Evolutionary conservation across 345 rosid genomes (phyloP).

Genomic region (Cardamine occulta): DNA sequence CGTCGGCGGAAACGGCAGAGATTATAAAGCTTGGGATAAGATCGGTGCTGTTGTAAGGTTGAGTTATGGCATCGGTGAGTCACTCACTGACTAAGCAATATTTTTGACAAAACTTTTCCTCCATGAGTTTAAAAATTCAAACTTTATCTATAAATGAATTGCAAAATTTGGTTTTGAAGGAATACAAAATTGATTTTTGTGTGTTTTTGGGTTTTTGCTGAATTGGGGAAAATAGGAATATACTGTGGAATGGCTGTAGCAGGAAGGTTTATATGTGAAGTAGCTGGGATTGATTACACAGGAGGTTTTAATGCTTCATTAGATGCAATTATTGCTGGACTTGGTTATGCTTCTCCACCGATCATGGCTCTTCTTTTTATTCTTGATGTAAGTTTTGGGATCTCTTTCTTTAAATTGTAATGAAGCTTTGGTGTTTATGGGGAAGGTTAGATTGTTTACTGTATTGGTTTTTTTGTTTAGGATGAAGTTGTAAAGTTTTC

Average conservation of each 20-base stretch:
- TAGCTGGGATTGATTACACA: constrained; percentile 76
- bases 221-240: constrained; percentile 55
- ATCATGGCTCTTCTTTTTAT: constrained; percentile 97
- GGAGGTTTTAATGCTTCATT: constrained; percentile 81
- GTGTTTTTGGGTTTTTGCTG: not conserved
- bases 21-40: constrained; percentile 83
- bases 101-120: not conserved
- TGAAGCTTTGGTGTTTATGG: not conserved
- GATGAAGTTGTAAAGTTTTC: constrained; percentile 95
- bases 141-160: not conserved
- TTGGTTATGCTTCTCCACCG: constrained; percentile 92
- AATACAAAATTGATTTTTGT: not conserved
- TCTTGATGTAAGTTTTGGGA: constrained; percentile 65
- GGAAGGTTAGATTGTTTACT: not conserved
- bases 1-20: constrained; percentile 54
- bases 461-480: constrained; percentile 47
- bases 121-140: not conserved
- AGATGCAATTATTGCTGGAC: constrained; percentile 80
- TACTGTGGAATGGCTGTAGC: constrained; percentile 90
- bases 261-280: constrained; percentile 81
- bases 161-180: too few species aligned
- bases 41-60: constrained; percentile 80
- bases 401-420: not conserved
- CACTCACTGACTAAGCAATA: not conserved
- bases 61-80: constrained; percentile 85